A percentile compares a stretch with the other conserved stretches of the same genome.
phyloP scores from a whole-genome alignment of 73 alveolate species.

The Halteria grandinella region DNA sequence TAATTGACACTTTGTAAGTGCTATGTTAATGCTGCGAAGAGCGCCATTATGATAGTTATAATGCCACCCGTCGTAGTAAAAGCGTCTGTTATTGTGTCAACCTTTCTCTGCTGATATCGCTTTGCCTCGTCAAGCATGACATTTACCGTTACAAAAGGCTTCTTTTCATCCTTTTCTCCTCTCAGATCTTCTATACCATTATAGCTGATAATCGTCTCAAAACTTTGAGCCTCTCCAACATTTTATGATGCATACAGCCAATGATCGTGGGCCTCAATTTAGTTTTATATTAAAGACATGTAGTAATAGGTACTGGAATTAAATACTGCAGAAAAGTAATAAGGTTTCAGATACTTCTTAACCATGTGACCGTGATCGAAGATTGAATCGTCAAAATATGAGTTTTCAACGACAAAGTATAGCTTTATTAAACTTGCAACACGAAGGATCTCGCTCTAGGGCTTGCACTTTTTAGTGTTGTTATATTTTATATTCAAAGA shows the following conservation, averaged over 20 bases:
- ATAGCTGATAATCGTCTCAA: conserved; percentile 24
- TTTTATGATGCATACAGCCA: background rate
- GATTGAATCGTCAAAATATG: conserved; percentile 13
- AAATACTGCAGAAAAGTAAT: conserved; percentile 1
- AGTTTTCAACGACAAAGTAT: conserved; percentile 7
- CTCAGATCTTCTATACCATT: background rate
- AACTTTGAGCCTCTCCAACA: background rate
- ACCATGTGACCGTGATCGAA: conserved; percentile 10
- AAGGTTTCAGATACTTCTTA: conserved; percentile 33
- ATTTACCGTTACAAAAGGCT: conserved; percentile 3
- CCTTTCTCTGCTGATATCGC: too few species aligned
- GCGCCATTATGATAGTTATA: background rate
- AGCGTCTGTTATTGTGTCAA: too few species aligned
- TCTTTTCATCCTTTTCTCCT: background rate
- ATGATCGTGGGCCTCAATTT: conserved; percentile 2
- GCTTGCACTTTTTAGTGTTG: conserved; percentile 19
- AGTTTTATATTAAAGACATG: conserved; percentile 10
- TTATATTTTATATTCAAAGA: conserved; percentile 5
- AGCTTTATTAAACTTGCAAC: conserved; percentile 27
- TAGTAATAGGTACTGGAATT: background rate
- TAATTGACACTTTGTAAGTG: background rate
- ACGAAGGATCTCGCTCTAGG: background rate
- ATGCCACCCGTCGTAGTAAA: too few species aligned
- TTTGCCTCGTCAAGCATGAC: too few species aligned
- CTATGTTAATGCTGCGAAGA: background rate